These are phyloP conservation scores for Beta lomatogona DNA, from an alignment of 179 eudicot genomes.

Conservation along the genomic window DNA sequence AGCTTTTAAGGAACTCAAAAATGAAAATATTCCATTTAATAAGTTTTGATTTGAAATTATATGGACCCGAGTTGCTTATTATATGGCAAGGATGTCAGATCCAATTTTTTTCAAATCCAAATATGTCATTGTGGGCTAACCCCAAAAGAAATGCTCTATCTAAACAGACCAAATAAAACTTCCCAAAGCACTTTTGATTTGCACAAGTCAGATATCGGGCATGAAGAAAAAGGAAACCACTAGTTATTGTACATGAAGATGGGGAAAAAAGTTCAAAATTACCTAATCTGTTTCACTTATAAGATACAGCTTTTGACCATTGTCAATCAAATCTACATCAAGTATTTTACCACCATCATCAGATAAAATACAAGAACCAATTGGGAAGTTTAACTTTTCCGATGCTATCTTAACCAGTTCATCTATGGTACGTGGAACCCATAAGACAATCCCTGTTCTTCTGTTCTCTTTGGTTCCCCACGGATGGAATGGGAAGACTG, in stretches of 20 bases:
- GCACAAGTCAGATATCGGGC: too few species aligned
- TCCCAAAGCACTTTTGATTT: too few species aligned
- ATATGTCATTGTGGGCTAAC: too few species aligned
- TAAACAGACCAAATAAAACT: too few species aligned
- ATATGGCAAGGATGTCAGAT: too few species aligned
- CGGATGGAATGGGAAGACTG: conserved; percentile 80
- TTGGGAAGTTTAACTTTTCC: conserved; percentile 44
- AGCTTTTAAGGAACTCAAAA: too few species aligned
- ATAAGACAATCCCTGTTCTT: conserved; percentile 62
- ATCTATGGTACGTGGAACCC: conserved; percentile 73
- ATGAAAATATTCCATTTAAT: too few species aligned
- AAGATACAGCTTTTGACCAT: conserved; percentile 78
- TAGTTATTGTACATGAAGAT: background rate
- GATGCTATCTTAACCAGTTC: conserved; percentile 63
- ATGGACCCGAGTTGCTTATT: too few species aligned
- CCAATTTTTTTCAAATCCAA: too few species aligned
- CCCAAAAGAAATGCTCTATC: too few species aligned
- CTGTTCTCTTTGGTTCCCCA: conserved; percentile 47
- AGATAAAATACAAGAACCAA: conserved; percentile 52
- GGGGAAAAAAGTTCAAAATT: background rate
- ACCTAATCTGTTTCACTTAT: conserved; percentile 43
- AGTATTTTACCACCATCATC: conserved; percentile 80
- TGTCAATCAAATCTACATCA: conserved; percentile 70
- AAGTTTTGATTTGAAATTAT: too few species aligned
- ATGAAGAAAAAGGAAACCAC: too few species aligned